Base-by-base conservation (phyloP, 2,329 filamentous ascomycete species). In the Daldinia sp. region DNA sequence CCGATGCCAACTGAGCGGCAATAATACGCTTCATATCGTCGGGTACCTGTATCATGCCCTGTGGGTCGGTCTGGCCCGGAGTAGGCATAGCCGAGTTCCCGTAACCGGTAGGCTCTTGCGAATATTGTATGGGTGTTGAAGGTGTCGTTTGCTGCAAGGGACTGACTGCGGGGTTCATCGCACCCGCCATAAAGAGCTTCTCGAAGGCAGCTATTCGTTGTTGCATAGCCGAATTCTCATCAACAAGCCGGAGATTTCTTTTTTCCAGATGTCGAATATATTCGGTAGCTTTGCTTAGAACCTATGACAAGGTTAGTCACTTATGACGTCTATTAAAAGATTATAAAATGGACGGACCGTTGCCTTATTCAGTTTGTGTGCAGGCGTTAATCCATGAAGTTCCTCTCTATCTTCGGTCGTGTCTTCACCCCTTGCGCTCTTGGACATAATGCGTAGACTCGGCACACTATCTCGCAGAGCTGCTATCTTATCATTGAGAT, bases 311-410 rank as follows among this genome's bases (percentile, higher is more conserved):
- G 15, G 49, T 73, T 57, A 73, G 72, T 66, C n/a, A 47, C 13
- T 17, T 50, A 35, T 3, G 23, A 49, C 10, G 13, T 15, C n/a
- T 11, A 41, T 8, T 15, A 21, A 30, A 55, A 17, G 58, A 19
- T 19, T 52, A n/a, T n/a, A 4, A 34, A 10, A 25, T 21, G 21
- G 34, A 73, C 73, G 54, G 77, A 89, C 93, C 1, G 94, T 97
- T n/a, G 94, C 94, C 77, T 98, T 98, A 81, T 98, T 98, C 25
- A 97, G 82, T 77, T 98, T 98, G 79, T 96, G 94, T 4, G 93
- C 93, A 0, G 93, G 91, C 2, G 93, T 90, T 52, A 95, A 81
- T 52, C 93, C 93, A 70, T 96, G 89, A 13, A 90, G 83, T 60
- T 95, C 92, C 68, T 96, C 92, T 32, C 90, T 87, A 69, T 94